phyloP scores from a whole-genome alignment of 2,329 filamentous ascomycete genomes.

The Trichoderma sp. region DNA sequence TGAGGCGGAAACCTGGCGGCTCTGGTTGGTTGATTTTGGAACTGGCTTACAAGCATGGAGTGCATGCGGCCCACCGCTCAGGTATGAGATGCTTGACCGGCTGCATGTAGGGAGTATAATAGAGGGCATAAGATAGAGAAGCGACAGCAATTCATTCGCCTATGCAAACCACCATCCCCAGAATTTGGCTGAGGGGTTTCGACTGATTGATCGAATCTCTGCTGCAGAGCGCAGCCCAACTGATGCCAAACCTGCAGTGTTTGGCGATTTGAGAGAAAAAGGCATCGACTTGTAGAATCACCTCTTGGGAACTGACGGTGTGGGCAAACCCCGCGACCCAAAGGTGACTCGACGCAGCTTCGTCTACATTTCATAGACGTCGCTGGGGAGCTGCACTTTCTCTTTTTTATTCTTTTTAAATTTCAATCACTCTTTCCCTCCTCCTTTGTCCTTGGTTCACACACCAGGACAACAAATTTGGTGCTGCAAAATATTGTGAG shows the following conservation, averaged over 20 bases:
- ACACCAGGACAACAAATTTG: background rate
- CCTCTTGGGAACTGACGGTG: background rate
- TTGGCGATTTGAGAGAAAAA: background rate
- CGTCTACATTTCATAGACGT: background rate
- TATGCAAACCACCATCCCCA: background rate
- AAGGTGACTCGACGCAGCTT: background rate
- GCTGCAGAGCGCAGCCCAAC: background rate
- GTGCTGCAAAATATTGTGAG: background rate
- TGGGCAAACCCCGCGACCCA: background rate
- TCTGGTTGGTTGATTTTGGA: conserved; percentile 6
- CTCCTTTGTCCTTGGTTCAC: background rate
- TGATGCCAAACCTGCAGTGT: background rate
- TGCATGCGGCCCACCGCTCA: conserved; percentile 2
- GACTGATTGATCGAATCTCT: background rate
- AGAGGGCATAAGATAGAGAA: background rate
- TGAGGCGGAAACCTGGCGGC: background rate
- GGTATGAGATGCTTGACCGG: conserved; percentile 13
- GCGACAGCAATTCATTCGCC: background rate
- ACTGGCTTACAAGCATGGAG: background rate
- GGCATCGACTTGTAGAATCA: background rate
- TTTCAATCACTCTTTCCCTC: background rate
- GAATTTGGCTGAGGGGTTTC: background rate
- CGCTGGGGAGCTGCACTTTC: background rate
- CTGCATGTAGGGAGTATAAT: background rate
- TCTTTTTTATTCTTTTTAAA: background rate